These are phyloP conservation scores for Periconia sp. DNA, from an alignment of 2,329 filamentous ascomycete genomes.

Conservation along the genomic window DNA sequence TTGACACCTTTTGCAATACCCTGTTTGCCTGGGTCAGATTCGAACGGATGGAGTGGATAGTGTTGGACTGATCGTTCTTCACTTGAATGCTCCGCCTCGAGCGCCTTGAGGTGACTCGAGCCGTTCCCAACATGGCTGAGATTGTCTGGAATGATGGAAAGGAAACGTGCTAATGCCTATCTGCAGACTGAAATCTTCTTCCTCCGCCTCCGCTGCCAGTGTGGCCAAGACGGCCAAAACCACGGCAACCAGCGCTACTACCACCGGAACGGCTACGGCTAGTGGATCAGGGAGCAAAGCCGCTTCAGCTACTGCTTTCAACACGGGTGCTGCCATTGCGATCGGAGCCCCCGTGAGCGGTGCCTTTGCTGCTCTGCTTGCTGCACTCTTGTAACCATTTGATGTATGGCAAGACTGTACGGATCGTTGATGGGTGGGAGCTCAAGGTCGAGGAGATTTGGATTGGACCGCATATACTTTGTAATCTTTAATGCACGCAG, in stretches of 20 bases:
- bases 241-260: neutral
- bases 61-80: neutral
- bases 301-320: constrained; percentile 1
- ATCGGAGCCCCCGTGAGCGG: constrained; percentile 20
- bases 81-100: no score
- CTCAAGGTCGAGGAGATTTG: no score
- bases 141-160: no score
- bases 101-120: no score
- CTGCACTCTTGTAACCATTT: constrained; percentile 19
- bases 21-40: neutral
- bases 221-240: constrained; percentile 6
- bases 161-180: neutral
- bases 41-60: neutral
- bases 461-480: no score
- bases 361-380: constrained; percentile 21
- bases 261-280: no score
- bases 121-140: no score
- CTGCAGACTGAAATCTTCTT: constrained; percentile 13
- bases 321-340: neutral
- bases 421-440: no score
- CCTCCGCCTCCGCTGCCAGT: constrained; percentile 10
- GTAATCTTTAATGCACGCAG: no score
- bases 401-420: no score
- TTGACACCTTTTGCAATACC: constrained; percentile 12
- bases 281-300: no score